Conservation (phyloP, 305 asterid species). For the Solanum hybrid region DNA sequence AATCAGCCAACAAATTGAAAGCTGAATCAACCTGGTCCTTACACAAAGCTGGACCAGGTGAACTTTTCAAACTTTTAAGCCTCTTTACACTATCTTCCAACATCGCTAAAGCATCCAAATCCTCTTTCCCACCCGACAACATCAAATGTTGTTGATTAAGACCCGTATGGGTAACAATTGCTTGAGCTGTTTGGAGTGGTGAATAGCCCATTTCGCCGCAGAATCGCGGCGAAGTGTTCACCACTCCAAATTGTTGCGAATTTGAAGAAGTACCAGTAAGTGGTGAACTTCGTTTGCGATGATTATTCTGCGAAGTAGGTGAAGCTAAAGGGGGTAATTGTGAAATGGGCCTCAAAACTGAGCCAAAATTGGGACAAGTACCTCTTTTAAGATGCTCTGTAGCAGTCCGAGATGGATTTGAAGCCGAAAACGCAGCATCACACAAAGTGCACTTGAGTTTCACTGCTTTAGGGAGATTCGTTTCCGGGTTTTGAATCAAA, state of each 20-base stretch:
- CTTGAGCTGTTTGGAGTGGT: constrained; percentile 15
- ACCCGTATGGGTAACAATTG: constrained; percentile 6
- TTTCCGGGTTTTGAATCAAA: constrained; percentile 47
- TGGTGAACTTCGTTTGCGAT: constrained; percentile 48
- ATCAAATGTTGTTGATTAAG: constrained; percentile 30
- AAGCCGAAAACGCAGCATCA: constrained; percentile 67
- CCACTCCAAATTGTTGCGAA: constrained; percentile 30
- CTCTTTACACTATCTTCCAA: constrained; percentile 79
- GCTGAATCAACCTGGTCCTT: constrained; percentile 59
- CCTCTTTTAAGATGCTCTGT: constrained; percentile 81
- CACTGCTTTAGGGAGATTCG: constrained; percentile 56
- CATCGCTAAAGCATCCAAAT: constrained; percentile 69
- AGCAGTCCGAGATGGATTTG: constrained; percentile 85
- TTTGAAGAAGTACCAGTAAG: constrained; percentile 31
- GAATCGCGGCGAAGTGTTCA: neutral
- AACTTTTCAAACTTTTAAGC: constrained; percentile 52
- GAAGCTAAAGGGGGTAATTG: constrained; percentile 63
- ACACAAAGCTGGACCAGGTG: constrained; percentile 45
- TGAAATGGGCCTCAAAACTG: constrained; percentile 47
- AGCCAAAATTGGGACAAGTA: constrained; percentile 63
- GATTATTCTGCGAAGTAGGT: constrained; percentile 51
- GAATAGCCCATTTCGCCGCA: constrained; percentile 20
- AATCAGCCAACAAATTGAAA: constrained; percentile 52
- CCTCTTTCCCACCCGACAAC: constrained; percentile 85
- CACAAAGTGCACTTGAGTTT: constrained; percentile 70